phyloP scores from a whole-genome alignment of 176 grass and related monocot genomes.

The Aegilops sharonensis region DNA sequence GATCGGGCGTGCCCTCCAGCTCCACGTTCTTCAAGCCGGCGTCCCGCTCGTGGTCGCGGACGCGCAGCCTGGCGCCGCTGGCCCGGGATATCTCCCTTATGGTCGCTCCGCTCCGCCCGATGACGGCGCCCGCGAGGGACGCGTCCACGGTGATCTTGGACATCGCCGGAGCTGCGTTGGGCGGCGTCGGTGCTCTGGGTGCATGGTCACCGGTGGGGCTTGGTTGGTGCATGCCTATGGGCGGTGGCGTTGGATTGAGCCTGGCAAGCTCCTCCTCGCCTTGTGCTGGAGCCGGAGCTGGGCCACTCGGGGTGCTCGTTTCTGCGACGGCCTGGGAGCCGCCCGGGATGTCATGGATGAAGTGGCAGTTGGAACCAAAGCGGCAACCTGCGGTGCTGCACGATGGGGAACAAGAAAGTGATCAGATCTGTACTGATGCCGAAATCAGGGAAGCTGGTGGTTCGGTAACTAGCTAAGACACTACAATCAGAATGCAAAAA shows the following conservation, averaged over 20 bases:
- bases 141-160: slow-evolving; percentile 74
- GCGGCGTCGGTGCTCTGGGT: slow-evolving; percentile 4
- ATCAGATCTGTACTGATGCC: no score
- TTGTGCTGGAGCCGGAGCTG: neutral
- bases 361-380: slow-evolving; percentile 73
- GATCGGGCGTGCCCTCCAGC: slow-evolving; percentile 53
- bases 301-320: neutral
- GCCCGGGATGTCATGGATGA: slow-evolving; percentile 5
- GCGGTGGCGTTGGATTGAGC: no score
- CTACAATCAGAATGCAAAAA: no score
- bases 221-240: neutral
- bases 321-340: neutral
- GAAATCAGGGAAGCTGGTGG: no score
- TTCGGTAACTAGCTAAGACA: no score
- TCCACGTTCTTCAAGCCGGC: slow-evolving; percentile 76
- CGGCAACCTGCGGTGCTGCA: slow-evolving; percentile 63
- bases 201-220: neutral
- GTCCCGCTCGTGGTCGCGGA: slow-evolving; percentile 72
- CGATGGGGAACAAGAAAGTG: neutral
- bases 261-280: neutral
- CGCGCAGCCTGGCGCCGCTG: slow-evolving; percentile 58
- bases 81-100: slow-evolving; percentile 72
- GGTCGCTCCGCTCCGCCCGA: slow-evolving; percentile 67
- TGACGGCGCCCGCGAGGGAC: slow-evolving; percentile 69
- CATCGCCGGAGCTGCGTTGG: slow-evolving; percentile 37